Percentiles rank a stretch among this genome's conserved stretches.
Evolutionary conservation across 1,284 basidiomycete genomes (phyloP).

Genomic region (Vanrija sp.): DNA sequence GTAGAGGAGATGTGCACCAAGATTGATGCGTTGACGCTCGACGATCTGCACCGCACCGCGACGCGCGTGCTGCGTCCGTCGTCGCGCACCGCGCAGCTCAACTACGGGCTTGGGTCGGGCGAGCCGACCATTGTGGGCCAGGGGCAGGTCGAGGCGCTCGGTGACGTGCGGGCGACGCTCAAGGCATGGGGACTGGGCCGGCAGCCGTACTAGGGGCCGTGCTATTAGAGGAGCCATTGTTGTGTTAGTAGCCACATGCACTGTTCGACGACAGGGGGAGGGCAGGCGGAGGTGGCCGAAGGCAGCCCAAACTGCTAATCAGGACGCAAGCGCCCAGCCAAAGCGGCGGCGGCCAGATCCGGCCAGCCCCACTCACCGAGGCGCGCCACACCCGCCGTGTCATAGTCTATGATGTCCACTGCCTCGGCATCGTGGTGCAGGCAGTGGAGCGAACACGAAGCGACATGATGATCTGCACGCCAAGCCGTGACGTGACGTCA

Average conservation of each 20-base stretch:
- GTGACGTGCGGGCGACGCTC: conserved; percentile 44
- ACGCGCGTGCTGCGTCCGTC: conserved; percentile 43
- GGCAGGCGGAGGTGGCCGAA: background rate
- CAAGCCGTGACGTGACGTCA: too few species aligned
- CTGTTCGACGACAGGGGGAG: background rate
- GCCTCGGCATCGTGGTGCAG: too few species aligned
- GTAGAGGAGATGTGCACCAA: conserved; percentile 87
- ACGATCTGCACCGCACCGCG: conserved; percentile 48
- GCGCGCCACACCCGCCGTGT: too few species aligned
- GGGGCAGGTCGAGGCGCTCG: conserved; percentile 41
- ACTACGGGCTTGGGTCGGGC: conserved; percentile 47
- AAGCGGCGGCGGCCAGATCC: too few species aligned
- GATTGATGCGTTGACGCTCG: conserved; percentile 75
- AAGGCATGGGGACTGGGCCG: conserved; percentile 44
- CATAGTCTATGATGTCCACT: too few species aligned
- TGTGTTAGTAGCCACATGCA: conserved; percentile 3
- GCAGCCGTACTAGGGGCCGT: conserved; percentile 12
- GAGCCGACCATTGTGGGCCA: conserved; percentile 52
- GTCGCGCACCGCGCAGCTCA: conserved; percentile 28
- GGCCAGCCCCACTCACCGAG: too few species aligned
- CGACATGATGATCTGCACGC: too few species aligned
- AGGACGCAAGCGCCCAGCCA: too few species aligned
- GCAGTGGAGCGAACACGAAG: too few species aligned
- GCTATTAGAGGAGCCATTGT: background rate
- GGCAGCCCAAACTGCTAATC: too few species aligned